These are phyloP conservation scores for Mycosphaerella sp. DNA, from an alignment of 2,329 filamentous ascomycete species.

Conservation along the genomic window DNA sequence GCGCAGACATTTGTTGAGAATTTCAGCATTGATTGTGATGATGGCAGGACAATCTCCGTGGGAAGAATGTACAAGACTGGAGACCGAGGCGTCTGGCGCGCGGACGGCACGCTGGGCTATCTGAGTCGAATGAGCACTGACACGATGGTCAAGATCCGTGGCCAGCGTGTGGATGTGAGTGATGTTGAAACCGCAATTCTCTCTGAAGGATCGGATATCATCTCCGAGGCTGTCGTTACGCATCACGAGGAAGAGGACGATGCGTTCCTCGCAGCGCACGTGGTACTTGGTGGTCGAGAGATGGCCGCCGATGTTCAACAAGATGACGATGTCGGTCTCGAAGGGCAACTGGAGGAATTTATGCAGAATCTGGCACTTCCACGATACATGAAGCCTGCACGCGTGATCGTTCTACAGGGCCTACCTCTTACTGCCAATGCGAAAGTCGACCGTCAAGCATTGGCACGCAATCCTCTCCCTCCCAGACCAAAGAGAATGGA, in stretches of 20 bases:
- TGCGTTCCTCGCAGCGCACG: conserved; percentile 33
- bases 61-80: conserved; percentile 38
- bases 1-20: conserved; percentile 12
- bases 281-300: conserved; percentile 26
- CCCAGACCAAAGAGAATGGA: background rate
- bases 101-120: conserved; percentile 35
- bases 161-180: conserved; percentile 42
- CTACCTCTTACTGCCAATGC: conserved; percentile 30
- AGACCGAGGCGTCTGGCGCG: conserved; percentile 35
- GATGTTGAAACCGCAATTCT: conserved; percentile 41
- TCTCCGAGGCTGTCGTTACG: conserved; percentile 29
- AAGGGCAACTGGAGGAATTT: conserved; percentile 19
- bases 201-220: conserved; percentile 19
- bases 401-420: conserved; percentile 24
- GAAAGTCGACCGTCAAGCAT: conserved; percentile 31
- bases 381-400: conserved; percentile 36
- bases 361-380: conserved; percentile 30
- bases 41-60: background rate
- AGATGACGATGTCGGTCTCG: background rate
- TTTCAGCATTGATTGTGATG: background rate
- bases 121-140: conserved; percentile 40
- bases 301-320: background rate
- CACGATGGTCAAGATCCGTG: conserved; percentile 44
- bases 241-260: conserved; percentile 19
- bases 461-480: conserved; percentile 23